Evolutionary conservation across 768 basidiomycete genomes (phyloP).

Genomic region (Lentinula sp.): DNA sequence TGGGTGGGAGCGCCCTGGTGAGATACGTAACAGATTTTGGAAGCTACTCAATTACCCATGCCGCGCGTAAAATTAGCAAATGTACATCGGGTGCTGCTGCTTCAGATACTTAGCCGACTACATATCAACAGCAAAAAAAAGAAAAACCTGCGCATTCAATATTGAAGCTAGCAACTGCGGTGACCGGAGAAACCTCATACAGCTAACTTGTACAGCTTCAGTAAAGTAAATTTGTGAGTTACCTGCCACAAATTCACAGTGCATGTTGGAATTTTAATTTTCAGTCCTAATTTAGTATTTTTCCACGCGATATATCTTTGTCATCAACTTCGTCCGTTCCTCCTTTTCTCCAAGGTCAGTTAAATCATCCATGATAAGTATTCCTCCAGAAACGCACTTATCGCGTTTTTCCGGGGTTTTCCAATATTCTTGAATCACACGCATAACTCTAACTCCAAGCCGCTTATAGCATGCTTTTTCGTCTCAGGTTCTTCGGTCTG

Average conservation of each 20-base stretch:
- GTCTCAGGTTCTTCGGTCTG: slow-evolving; percentile 3
- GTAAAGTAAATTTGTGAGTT: not conserved
- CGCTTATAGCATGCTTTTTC: not conserved
- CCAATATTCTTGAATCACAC: not conserved
- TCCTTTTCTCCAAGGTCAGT: not conserved
- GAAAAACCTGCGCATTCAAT: not conserved
- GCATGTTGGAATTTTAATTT: not conserved
- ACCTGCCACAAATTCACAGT: not conserved
- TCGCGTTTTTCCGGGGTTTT: not conserved
- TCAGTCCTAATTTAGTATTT: not conserved
- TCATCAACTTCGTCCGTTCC: not conserved
- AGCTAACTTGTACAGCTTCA: not conserved
- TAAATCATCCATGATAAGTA: not conserved
- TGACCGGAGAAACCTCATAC: not conserved
- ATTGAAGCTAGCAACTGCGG: not conserved
- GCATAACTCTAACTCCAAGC: not conserved
- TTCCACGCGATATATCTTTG: not conserved
- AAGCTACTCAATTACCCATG: not conserved
- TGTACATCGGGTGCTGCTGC: slow-evolving; percentile 2
- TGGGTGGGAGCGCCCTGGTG: slow-evolving; percentile 17
- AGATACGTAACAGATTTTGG: slow-evolving; percentile 20
- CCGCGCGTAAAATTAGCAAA: slow-evolving; percentile 11
- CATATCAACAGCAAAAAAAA: not conserved
- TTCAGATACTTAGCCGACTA: not conserved
- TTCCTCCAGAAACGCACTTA: not conserved